Evolutionary conservation across 2,329 filamentous ascomycete genomes (phyloP).

Genomic region (Dryadomyces quercus-mongolicae): DNA sequence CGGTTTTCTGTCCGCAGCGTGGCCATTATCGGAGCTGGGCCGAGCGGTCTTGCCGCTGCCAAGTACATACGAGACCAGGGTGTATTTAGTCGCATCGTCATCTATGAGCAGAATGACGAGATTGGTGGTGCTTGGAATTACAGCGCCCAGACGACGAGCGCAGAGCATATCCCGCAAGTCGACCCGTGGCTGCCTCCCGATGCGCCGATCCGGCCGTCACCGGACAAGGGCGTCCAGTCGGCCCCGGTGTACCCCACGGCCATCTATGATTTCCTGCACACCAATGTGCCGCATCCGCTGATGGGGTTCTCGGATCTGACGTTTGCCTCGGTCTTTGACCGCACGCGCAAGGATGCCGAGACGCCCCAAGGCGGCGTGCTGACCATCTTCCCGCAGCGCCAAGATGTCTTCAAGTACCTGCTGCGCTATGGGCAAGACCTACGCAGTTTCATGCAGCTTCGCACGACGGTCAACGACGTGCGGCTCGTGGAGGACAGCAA

Average conservation of each 20-base stretch:
- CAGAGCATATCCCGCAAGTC: slow-evolving; percentile 54
- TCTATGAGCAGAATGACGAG: slow-evolving; percentile 71
- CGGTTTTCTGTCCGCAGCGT: slow-evolving; percentile 45
- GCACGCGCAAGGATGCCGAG: neutral
- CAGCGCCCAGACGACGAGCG: slow-evolving; percentile 35
- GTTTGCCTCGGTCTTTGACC: slow-evolving; percentile 35
- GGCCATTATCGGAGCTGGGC: slow-evolving; percentile 74
- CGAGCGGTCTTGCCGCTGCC: slow-evolving; percentile 64
- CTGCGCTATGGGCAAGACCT: slow-evolving; percentile 59
- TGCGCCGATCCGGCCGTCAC: slow-evolving; percentile 40
- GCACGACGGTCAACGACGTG: slow-evolving; percentile 56
- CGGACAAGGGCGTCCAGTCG: slow-evolving; percentile 5
- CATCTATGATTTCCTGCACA: slow-evolving; percentile 71
- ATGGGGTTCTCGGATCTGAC: slow-evolving; percentile 68
- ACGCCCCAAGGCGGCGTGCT: neutral
- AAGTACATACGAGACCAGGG: slow-evolving; percentile 67
- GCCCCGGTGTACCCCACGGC: slow-evolving; percentile 63
- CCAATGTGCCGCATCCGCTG: slow-evolving; percentile 71
- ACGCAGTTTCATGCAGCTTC: slow-evolving; percentile 54
- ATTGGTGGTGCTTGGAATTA: slow-evolving; percentile 86
- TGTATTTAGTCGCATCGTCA: slow-evolving; percentile 53
- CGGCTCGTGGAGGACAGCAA: slow-evolving; percentile 17
- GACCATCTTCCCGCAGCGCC: slow-evolving; percentile 63
- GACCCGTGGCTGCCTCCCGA: slow-evolving; percentile 51
- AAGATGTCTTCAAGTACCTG: slow-evolving; percentile 63